phyloP scores from a whole-genome alignment of 176 grass and related monocot species.

The Phoenix roebelenii region DNA sequence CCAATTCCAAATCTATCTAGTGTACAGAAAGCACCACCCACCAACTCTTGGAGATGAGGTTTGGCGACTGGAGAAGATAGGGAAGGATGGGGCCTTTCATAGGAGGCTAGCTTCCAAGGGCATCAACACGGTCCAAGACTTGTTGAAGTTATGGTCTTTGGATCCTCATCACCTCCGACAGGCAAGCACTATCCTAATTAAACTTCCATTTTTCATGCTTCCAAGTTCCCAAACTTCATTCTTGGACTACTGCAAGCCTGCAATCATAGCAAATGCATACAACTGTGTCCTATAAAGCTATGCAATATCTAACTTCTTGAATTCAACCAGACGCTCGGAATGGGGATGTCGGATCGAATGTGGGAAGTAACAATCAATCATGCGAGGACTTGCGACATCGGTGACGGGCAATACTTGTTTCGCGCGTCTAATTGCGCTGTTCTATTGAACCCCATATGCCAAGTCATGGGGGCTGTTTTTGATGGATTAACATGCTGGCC shows the following conservation, averaged over 20 bases:
- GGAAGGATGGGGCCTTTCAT: slow-evolving; percentile 76
- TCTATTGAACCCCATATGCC: slow-evolving; percentile 41
- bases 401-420: slow-evolving; percentile 38
- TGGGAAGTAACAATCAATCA: slow-evolving; percentile 57
- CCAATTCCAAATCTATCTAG: slow-evolving; percentile 12
- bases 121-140: slow-evolving; percentile 48
- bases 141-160: slow-evolving; percentile 31
- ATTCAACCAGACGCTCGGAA: slow-evolving; percentile 46
- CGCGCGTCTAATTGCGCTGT: slow-evolving; percentile 8
- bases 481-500: not conserved
- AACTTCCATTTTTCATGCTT: too few relatives aligned
- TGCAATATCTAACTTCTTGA: too few relatives aligned
- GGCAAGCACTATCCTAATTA: too few relatives aligned
- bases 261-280: too few relatives aligned
- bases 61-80: slow-evolving; percentile 79
- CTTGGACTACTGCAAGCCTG: too few relatives aligned
- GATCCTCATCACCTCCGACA: slow-evolving; percentile 33
- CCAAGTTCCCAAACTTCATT: too few relatives aligned
- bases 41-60: slow-evolving; percentile 61
- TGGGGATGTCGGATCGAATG: slow-evolving; percentile 70
- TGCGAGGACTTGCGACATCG: slow-evolving; percentile 39
- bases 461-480: slow-evolving; percentile 20
- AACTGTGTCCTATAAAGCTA: too few relatives aligned
- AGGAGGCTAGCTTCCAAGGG: slow-evolving; percentile 15
- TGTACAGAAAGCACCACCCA: slow-evolving; percentile 84